Base-by-base conservation (phyloP, 371 early-diverging fungal genomes). In the Rhizopus delemar region DNA sequence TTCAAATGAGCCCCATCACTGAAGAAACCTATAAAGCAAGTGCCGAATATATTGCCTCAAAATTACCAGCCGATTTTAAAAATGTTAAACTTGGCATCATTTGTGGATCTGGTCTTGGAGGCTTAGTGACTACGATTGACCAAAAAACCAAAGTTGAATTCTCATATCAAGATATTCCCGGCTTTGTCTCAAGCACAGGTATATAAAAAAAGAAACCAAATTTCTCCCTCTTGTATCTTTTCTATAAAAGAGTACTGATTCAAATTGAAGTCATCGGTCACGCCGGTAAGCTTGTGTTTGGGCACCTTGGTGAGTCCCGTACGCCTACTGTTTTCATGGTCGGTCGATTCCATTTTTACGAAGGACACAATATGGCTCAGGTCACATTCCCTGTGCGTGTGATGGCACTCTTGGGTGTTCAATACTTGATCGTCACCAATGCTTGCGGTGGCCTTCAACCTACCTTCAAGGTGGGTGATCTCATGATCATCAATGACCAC, bases 51-150 rank as follows among this genome's bases (percentile, higher is more conserved):
- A 55, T 77, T 15, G 53, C 55, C 5, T 46, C 65, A 5, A 62
- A 52, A 2, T 48, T 81, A 4, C 78, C 81, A 2, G 59, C 69
- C 5, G 58, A 70, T 8, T 77, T 77, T 39, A 63, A 78, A 15
- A 57, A 51, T 34, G 71, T 70, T 46, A 77, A 86, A 59, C 78
- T 95, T 54, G 95, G 89, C 60, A 89, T 96, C 53, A 86, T 96
- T 66, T 96, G 97, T 71, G 97, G 97, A 41, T 90, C 91, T 43
- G 97, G 97, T 13, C 83, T 96, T 39, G 91, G 94, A 63, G 90
- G 93, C 39, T 85, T 96, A 33, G 94, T 87, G 31, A 82, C 86
- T 48, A 86, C 87, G 39, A 82, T 95, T 32, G 87, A 89, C 53
- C 79, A 77, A 58, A 57, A 62, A 3, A 66, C 78, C 28, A 78